These are phyloP conservation scores for Mortierella sp. DNA, from an alignment of 371 early-diverging fungal genomes.

Conservation along the genomic window DNA sequence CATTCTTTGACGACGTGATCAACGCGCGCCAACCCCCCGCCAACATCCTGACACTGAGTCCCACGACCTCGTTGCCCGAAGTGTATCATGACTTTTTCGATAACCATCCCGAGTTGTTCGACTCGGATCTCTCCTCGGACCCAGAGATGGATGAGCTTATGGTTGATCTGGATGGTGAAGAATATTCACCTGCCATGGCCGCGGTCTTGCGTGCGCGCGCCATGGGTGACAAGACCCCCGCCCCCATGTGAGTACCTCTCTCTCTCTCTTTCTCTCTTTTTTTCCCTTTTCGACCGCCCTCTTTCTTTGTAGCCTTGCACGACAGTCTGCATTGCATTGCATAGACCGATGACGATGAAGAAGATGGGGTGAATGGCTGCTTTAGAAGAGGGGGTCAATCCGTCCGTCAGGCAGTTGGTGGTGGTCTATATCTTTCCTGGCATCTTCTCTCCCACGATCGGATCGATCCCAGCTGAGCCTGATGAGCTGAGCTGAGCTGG, in stretches of 20 bases:
- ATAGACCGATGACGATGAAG: no score
- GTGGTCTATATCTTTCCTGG: no score
- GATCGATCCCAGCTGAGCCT: no score
- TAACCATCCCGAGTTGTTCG: conserved; percentile 44
- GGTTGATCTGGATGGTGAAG: conserved; percentile 28
- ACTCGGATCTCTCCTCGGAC: conserved; percentile 39
- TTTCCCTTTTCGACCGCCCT: background rate
- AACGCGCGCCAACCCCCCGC: conserved; percentile 43
- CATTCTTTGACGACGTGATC: conserved; percentile 55
- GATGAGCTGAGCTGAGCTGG: no score
- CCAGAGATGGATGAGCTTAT: conserved; percentile 25
- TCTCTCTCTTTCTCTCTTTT: conserved; percentile 1
- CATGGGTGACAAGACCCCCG: conserved; percentile 22
- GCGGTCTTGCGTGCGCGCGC: conserved; percentile 32
- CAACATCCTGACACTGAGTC: conserved; percentile 19
- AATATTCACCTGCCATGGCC: conserved; percentile 14
- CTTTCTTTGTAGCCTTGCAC: background rate
- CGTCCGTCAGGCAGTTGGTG: no score
- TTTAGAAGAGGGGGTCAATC: no score
- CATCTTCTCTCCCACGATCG: no score
- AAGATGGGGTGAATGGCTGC: no score
- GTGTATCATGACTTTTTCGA: conserved; percentile 46
- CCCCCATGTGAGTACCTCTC: conserved; percentile 38
- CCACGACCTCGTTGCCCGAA: conserved; percentile 20
- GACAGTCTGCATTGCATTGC: no score